Conservation (phyloP, 2,329 filamentous ascomycete genomes). For the Boeremia exigua region DNA sequence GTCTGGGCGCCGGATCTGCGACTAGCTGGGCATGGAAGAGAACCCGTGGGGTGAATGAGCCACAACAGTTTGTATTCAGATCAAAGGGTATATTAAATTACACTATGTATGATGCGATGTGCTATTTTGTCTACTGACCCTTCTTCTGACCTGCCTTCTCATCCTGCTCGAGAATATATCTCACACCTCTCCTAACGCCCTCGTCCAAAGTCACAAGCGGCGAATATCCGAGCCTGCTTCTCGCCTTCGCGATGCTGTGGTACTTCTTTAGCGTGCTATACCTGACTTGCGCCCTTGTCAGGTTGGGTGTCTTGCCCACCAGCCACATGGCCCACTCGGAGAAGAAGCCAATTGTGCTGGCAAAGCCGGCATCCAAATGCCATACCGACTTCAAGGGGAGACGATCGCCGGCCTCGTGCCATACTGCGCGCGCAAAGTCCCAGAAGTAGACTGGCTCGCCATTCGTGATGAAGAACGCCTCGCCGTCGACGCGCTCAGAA, state of each 20-base stretch:
- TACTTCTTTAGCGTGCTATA: slow-evolving; percentile 79
- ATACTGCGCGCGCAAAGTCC: slow-evolving; percentile 57
- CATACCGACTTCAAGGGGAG: slow-evolving; percentile 50
- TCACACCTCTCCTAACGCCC: slow-evolving; percentile 59
- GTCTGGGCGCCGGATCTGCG: slow-evolving; percentile 7
- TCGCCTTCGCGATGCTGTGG: slow-evolving; percentile 79
- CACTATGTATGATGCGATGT: slow-evolving; percentile 12
- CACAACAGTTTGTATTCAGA: background rate
- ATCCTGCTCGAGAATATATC: slow-evolving; percentile 47
- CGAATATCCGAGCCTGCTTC: slow-evolving; percentile 70
- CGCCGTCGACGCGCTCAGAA: slow-evolving; percentile 56
- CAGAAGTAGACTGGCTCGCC: slow-evolving; percentile 59
- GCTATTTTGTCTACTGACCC: slow-evolving; percentile 31
- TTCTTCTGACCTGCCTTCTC: slow-evolving; percentile 44
- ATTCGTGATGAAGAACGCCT: slow-evolving; percentile 60
- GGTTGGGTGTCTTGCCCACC: slow-evolving; percentile 53
- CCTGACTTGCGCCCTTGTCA: slow-evolving; percentile 58
- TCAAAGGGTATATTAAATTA: slow-evolving; percentile 20
- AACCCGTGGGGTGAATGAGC: background rate
- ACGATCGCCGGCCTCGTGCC: slow-evolving; percentile 53
- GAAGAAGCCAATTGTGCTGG: slow-evolving; percentile 50
- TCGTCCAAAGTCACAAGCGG: slow-evolving; percentile 72
- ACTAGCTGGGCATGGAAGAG: slow-evolving; percentile 7
- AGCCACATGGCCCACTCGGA: slow-evolving; percentile 56
- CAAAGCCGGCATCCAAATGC: slow-evolving; percentile 51